Percentiles rank a stretch among this genome's conserved stretches.
phyloP scores from a whole-genome alignment of 768 basidiomycete genomes.

The Exidia glandulosa region DNA sequence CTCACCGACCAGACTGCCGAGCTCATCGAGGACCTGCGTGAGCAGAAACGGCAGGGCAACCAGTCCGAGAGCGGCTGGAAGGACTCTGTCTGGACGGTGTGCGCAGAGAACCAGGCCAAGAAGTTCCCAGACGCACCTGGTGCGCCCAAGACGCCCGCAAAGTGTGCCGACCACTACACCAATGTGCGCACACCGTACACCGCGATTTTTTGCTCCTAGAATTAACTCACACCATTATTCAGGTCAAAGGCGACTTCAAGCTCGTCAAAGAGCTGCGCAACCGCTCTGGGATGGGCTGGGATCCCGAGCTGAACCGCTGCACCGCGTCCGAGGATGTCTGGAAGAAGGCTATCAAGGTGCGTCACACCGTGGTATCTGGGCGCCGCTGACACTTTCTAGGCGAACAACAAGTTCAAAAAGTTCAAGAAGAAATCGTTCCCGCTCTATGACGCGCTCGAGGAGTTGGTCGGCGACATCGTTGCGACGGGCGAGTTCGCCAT shows the following conservation, averaged over 20 bases:
- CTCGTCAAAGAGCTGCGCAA: background rate
- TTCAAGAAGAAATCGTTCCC: background rate
- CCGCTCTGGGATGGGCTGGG: background rate
- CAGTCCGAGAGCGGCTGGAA: background rate
- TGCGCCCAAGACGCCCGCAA: background rate
- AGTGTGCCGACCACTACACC: background rate
- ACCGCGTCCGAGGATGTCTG: background rate
- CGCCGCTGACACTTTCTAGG: background rate
- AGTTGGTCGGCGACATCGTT: background rate
- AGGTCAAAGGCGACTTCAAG: background rate
- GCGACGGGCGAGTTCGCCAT: background rate
- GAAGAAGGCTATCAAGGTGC: background rate
- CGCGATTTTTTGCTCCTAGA: background rate
- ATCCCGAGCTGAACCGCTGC: background rate
- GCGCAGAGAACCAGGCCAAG: background rate
- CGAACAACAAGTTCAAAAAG: background rate
- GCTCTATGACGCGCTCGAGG: background rate
- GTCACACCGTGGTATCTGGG: background rate
- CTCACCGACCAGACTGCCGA: background rate
- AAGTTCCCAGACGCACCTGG: background rate
- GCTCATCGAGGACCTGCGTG: background rate
- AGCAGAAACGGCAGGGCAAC: background rate
- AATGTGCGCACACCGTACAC: background rate
- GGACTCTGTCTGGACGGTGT: background rate
- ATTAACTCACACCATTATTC: background rate